Conservation (phyloP, 371 early-diverging fungal species). For the Mortierella sp. region DNA sequence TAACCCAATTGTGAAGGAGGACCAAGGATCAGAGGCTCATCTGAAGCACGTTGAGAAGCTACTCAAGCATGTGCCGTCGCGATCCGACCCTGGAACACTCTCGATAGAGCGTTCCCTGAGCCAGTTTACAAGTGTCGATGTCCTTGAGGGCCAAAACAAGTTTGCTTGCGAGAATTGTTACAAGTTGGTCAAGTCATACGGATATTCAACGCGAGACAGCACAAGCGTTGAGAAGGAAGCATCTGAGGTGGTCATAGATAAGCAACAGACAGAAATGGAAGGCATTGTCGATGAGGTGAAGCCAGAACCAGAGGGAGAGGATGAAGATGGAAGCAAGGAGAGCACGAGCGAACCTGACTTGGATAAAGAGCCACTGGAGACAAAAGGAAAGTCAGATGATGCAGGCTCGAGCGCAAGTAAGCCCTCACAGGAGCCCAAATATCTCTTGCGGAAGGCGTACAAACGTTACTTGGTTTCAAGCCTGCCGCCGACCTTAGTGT, state of each 20-base stretch:
- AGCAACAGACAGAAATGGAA: constrained; percentile 5
- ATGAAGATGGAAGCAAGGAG: constrained; percentile 19
- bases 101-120: constrained; percentile 46
- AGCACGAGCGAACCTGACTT: not conserved
- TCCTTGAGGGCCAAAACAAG: constrained; percentile 44
- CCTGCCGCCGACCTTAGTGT: constrained; percentile 64
- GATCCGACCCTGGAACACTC: constrained; percentile 15
- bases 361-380: not conserved
- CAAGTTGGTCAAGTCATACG: constrained; percentile 25
- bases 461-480: constrained; percentile 55
- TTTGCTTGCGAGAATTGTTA: constrained; percentile 56
- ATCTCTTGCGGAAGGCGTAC: constrained; percentile 45
- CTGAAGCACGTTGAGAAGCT: constrained; percentile 39
- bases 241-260: not conserved
- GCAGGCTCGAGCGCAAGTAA: not conserved
- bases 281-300: constrained; percentile 16
- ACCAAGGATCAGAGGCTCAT: constrained; percentile 37
- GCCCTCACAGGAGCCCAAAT: constrained; percentile 10
- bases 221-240: not conserved
- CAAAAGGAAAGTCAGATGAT: not conserved
- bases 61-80: constrained; percentile 30
- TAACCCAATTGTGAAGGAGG: constrained; percentile 15
- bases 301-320: not conserved
- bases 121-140: constrained; percentile 51
- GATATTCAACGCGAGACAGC: not conserved